These are phyloP conservation scores for Nyctanthes arbortristis DNA, from an alignment of 257 asterid genomes.

Conservation along the genomic window DNA sequence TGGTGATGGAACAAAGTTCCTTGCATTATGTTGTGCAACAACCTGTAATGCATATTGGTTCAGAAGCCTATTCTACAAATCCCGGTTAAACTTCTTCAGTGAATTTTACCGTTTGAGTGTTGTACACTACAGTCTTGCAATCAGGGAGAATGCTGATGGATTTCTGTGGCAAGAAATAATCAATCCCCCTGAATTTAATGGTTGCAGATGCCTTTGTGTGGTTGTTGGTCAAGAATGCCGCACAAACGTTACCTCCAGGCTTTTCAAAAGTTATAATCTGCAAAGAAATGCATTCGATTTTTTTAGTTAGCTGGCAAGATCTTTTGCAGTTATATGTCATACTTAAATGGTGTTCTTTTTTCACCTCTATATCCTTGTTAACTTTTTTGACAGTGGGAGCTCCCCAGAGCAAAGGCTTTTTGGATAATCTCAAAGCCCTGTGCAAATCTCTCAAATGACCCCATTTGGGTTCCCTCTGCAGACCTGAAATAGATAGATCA, in stretches of 20 bases:
- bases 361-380: conserved; percentile 56
- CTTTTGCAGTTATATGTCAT: not conserved
- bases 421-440: conserved; percentile 72
- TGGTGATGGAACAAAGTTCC: conserved; percentile 49
- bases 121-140: conserved; percentile 83
- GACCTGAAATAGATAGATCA: conserved; percentile 36
- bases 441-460: conserved; percentile 84
- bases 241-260: conserved; percentile 42
- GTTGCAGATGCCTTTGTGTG: conserved; percentile 31
- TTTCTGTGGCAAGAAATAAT: conserved; percentile 56
- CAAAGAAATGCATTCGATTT: not conserved
- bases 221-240: conserved; percentile 82
- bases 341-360: not conserved
- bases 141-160: conserved; percentile 95
- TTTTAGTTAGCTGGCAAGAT: not conserved
- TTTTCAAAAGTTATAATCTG: conserved; percentile 68
- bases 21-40: conserved; percentile 76
- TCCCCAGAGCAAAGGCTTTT: conserved; percentile 80
- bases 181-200: conserved; percentile 61
- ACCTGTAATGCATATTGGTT: conserved; percentile 33
- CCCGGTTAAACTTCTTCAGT: not conserved
- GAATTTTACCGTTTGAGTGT: conserved; percentile 61
- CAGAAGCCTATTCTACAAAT: not conserved
- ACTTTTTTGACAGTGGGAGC: conserved; percentile 40
- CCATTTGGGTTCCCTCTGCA: conserved; percentile 84